A percentile compares a stretch with the other conserved stretches of the same genome.
Conservation (phyloP, 805 yeast genomes). For the Clavispora phyllophila region DNA sequence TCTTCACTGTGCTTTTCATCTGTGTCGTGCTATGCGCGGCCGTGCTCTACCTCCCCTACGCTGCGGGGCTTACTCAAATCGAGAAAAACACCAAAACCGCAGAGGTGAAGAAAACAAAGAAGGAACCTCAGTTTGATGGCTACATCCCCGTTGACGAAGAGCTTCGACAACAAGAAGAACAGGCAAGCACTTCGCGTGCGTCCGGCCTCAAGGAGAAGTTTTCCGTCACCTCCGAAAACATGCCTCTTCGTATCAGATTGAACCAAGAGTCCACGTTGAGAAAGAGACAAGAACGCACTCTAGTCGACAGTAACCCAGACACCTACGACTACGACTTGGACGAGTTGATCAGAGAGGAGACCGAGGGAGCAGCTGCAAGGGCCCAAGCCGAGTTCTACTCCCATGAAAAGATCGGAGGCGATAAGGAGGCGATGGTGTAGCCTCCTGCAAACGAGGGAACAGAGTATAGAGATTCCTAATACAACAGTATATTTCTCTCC, state of each 20-base stretch:
- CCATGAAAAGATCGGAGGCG: slow-evolving; percentile 9
- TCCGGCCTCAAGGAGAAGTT: slow-evolving; percentile 25
- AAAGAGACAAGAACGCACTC: slow-evolving; percentile 30
- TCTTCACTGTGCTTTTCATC: slow-evolving; percentile 33
- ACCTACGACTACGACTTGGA: slow-evolving; percentile 42
- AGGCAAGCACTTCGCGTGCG: slow-evolving; percentile 11
- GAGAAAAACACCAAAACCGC: slow-evolving; percentile 1
- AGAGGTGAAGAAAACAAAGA: not conserved
- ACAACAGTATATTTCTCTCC: too few relatives aligned
- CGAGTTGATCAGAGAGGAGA: slow-evolving; percentile 37
- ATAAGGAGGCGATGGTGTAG: slow-evolving; percentile 15
- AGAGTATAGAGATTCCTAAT: not conserved
- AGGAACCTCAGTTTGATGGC: slow-evolving; percentile 19
- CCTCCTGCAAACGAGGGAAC: too few relatives aligned
- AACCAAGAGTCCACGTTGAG: slow-evolving; percentile 20
- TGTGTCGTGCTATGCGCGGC: slow-evolving; percentile 39
- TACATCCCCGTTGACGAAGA: slow-evolving; percentile 40
- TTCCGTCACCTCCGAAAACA: slow-evolving; percentile 30
- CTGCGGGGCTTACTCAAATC: slow-evolving; percentile 42
- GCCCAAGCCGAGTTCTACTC: slow-evolving; percentile 8
- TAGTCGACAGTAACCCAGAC: slow-evolving; percentile 35
- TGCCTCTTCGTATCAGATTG: slow-evolving; percentile 33
- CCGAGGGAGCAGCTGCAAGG: slow-evolving; percentile 15
- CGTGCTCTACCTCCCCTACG: slow-evolving; percentile 42
- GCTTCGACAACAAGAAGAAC: slow-evolving; percentile 9